phyloP scores from a whole-genome alignment of 257 asterid genomes.

The Ajuga chamaepitys region DNA sequence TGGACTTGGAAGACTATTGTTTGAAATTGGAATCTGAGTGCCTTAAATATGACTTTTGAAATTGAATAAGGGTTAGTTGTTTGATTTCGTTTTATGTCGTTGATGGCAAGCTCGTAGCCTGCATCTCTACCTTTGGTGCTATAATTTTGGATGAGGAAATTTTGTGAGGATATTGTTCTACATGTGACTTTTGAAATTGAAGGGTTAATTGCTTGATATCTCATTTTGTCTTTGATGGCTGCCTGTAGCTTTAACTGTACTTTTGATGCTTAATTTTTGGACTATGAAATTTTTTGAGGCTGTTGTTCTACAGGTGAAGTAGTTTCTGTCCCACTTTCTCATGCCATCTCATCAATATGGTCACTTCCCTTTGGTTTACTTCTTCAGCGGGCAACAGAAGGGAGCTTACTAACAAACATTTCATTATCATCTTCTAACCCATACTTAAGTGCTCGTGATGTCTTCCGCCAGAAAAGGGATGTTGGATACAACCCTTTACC shows the following conservation, averaged over 20 bases:
- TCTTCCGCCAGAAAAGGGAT: conserved; percentile 55
- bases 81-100: not conserved
- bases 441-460: conserved; percentile 44
- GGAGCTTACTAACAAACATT: conserved; percentile 39
- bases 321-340: conserved; percentile 70
- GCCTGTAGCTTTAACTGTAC: conserved; percentile 1
- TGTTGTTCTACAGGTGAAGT: conserved; percentile 65
- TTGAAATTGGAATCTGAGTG: not conserved
- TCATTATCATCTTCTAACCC: conserved; percentile 49
- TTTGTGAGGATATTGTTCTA: too few relatives aligned
- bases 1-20: not conserved
- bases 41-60: not conserved
- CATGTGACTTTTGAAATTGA: not conserved
- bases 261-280: conserved; percentile 12
- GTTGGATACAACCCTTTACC: conserved; percentile 42
- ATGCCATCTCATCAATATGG: conserved; percentile 72
- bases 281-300: conserved; percentile 19
- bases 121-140: too few relatives aligned
- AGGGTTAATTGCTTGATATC: not conserved
- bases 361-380: conserved; percentile 92
- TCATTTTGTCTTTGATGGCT: conserved; percentile 5
- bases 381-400: conserved; percentile 72
- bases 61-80: not conserved
- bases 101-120: not conserved
- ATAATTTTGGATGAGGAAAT: too few relatives aligned